Evolutionary conservation across 352 stramenopile species (phyloP).

Genomic region (Phytophthora ohioensis): DNA sequence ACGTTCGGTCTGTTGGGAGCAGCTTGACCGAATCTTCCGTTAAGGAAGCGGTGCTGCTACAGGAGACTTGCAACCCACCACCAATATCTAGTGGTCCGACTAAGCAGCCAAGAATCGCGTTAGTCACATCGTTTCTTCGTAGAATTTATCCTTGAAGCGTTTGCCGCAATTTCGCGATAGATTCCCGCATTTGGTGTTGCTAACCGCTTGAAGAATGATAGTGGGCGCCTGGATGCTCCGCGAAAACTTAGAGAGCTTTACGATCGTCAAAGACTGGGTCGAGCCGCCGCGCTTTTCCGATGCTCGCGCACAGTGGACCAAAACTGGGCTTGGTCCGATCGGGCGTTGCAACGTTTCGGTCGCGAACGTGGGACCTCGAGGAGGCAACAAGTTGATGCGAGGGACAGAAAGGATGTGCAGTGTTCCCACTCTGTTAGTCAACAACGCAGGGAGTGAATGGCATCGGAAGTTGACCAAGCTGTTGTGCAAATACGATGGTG

Average conservation of each 20-base stretch:
- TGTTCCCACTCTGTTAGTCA: constrained; percentile 30
- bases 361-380: constrained; percentile 29
- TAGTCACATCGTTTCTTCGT: constrained; percentile 26
- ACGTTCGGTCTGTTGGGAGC: constrained; percentile 14
- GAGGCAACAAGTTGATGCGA: constrained; percentile 28
- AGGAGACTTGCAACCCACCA: background rate
- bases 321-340: constrained; percentile 21
- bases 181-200: constrained; percentile 33
- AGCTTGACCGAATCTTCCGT: constrained; percentile 29
- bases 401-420: constrained; percentile 36
- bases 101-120: constrained; percentile 28
- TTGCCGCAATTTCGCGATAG: constrained; percentile 15
- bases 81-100: constrained; percentile 25
- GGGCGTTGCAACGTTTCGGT: constrained; percentile 5
- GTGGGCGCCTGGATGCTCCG: constrained; percentile 8
- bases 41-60: constrained; percentile 11
- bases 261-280: constrained; percentile 25
- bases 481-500: constrained; percentile 29
- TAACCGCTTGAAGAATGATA: constrained; percentile 20
- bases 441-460: constrained; percentile 25
- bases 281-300: constrained; percentile 33
- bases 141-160: constrained; percentile 29
- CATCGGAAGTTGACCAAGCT: constrained; percentile 42
- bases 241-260: constrained; percentile 24
- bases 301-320: constrained; percentile 27